Conservation (phyloP, 2,329 filamentous ascomycete species). For the Tolypocladium tundrense region DNA sequence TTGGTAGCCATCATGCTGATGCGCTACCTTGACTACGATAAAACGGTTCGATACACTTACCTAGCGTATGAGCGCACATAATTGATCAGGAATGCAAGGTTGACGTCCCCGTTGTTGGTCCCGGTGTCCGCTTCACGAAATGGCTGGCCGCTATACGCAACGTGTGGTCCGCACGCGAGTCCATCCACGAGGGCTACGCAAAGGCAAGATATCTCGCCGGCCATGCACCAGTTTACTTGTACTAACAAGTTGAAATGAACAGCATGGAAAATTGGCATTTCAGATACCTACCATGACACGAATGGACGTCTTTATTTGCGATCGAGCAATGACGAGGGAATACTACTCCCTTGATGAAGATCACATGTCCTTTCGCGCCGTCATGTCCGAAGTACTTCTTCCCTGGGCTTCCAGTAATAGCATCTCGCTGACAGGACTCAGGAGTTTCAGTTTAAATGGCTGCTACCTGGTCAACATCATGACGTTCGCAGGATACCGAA, state of each 20-base stretch:
- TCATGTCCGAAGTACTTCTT: conserved; percentile 4
- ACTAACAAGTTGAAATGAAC: not conserved
- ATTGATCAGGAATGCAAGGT: conserved; percentile 1
- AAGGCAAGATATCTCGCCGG: not conserved
- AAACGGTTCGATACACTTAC: not conserved
- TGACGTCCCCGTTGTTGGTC: conserved; percentile 5
- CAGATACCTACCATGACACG: conserved; percentile 8
- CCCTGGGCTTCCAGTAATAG: not conserved
- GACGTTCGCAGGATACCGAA: conserved; percentile 4
- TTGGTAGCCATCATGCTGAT: conserved; percentile 2
- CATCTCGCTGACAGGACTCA: not conserved
- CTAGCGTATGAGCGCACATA: not conserved
- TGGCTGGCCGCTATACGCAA: conserved; percentile 7
- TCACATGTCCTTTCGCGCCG: conserved; percentile 6
- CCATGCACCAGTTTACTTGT: not conserved
- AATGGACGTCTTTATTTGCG: conserved; percentile 9
- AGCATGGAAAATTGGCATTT: conserved; percentile 5
- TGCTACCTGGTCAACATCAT: conserved; percentile 5
- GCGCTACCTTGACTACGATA: conserved; percentile 2
- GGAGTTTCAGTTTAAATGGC: conserved; percentile 7
- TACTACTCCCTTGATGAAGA: conserved; percentile 5
- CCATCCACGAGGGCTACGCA: conserved; percentile 5
- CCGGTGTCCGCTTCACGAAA: conserved; percentile 4
- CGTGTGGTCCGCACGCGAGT: conserved; percentile 4
- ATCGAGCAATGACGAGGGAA: conserved; percentile 6